Conservation (phyloP, 176 grass and related monocot species). For the Triticum urartu region DNA sequence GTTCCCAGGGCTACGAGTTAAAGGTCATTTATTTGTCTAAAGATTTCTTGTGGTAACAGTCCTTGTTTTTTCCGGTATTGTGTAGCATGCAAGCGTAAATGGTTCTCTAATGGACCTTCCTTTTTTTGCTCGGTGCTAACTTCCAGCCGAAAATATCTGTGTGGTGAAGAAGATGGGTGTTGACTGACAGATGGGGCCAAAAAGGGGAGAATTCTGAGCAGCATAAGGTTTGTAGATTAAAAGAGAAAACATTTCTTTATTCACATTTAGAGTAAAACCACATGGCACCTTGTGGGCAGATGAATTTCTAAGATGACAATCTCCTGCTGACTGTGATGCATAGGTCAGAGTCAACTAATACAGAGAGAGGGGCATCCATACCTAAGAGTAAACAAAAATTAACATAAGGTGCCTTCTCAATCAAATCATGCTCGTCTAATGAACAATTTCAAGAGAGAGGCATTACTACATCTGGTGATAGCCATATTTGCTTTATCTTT, state of each 20-base stretch:
- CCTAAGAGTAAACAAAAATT: constrained; percentile 40
- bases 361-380: constrained; percentile 42
- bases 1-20: not conserved
- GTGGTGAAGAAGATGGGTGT: too few relatives aligned
- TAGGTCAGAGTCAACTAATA: constrained; percentile 63
- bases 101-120: not conserved
- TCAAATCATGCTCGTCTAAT: not conserved
- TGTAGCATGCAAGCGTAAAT: not conserved
- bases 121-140: not conserved
- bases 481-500: constrained; percentile 16
- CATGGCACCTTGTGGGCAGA: too few relatives aligned
- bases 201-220: too few relatives aligned
- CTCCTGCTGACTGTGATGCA: constrained; percentile 41
- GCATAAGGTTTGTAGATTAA: too few relatives aligned
- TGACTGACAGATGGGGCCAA: too few relatives aligned
- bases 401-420: not conserved
- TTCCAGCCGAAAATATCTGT: not conserved
- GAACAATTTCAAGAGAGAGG: constrained; percentile 26
- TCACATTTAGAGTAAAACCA: too few relatives aligned
- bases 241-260: too few relatives aligned
- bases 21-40: not conserved
- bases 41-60: too few relatives aligned
- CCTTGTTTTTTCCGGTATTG: not conserved
- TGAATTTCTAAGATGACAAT: too few relatives aligned
- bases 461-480: constrained; percentile 68